Base-by-base conservation (phyloP, 2,329 filamentous ascomycete species). In the Furcasterigmium furcatum region DNA sequence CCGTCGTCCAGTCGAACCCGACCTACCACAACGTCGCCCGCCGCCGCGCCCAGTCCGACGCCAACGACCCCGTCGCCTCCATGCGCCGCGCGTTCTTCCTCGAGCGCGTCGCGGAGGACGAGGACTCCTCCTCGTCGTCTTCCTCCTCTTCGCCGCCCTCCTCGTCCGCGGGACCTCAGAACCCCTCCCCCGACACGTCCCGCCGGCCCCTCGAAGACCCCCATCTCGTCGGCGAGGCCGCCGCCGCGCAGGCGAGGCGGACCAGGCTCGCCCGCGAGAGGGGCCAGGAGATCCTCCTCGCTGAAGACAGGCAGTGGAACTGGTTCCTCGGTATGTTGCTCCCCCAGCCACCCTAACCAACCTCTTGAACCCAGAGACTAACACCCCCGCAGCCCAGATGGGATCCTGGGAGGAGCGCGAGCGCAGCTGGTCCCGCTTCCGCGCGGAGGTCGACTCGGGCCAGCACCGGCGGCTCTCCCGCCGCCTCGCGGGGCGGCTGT, bases 151-250 rank as follows among this genome's bases (percentile, higher is more conserved):
- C 71, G 30, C n/a, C 5, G 67, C 70, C 24, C 62, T 65, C 29
- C 52, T 59, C 20, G 54, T 61, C 55, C 54, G 55, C 40, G 60
- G 60, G n/a, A 56, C 56, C 4, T 52, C 63, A 43, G 49, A 59
- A 20, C 58, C 60, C 45, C 21, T 56, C 49, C 34, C 45, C 22
- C 54, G 63, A 20, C 63, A 67, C 47, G 62, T 67, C 48, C 58
- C 65, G 51, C 51, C 70, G 74, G 7, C 82, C 80, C 3, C 70
- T 84, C 16, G 84, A 88, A 62, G 84, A 87, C 52, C 84, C 83
- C 1, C 75, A 83, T 46, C 67, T 87, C 9, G 84, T 87, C 2
- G 84, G 84, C 27, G 82, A 86, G 63, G 73, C 74, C 42, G 84
- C 82, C 4, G 84, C 84, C 3, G 68, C 71, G 9, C 63, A 72